phyloP scores from a whole-genome alignment of 177 flowering plant genomes.

The Vitis hybrid region DNA sequence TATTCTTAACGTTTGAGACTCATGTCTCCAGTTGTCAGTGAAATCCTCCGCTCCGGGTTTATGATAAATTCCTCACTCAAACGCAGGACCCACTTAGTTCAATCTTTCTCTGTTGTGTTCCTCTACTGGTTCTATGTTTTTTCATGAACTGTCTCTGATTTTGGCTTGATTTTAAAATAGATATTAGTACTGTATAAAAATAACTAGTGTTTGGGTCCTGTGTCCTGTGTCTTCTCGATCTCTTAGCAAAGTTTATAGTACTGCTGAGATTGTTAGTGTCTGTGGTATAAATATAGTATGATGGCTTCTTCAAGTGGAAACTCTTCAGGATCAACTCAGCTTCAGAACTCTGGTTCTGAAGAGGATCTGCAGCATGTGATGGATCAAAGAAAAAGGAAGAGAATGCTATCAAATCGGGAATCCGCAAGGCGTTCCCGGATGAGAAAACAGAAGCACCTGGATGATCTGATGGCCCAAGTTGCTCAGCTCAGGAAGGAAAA shows the following conservation, averaged over 20 bases:
- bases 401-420: constrained; percentile 87
- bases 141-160: constrained; percentile 38
- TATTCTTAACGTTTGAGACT: constrained; percentile 52
- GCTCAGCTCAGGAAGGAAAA: constrained; percentile 52
- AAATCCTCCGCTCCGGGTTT: constrained; percentile 71
- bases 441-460: constrained; percentile 86
- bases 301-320: constrained; percentile 75
- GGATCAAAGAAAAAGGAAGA: constrained; percentile 73
- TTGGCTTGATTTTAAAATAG: background rate
- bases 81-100: constrained; percentile 87
- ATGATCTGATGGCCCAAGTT: constrained; percentile 64
- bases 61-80: constrained; percentile 72
- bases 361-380: constrained; percentile 45
- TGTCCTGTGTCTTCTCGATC: constrained; percentile 1
- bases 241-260: background rate
- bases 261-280: constrained; percentile 5
- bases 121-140: constrained; percentile 90
- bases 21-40: constrained; percentile 80
- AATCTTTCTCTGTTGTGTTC: constrained; percentile 82
- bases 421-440: constrained; percentile 82
- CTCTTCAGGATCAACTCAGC: constrained; percentile 38
- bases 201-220: constrained; percentile 29
- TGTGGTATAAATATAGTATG: constrained; percentile 1
- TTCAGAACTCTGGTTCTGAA: constrained; percentile 63
- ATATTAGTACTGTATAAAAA: background rate